Base-by-base conservation (phyloP, 2,329 filamentous ascomycete species). In the Septoria linicola region DNA sequence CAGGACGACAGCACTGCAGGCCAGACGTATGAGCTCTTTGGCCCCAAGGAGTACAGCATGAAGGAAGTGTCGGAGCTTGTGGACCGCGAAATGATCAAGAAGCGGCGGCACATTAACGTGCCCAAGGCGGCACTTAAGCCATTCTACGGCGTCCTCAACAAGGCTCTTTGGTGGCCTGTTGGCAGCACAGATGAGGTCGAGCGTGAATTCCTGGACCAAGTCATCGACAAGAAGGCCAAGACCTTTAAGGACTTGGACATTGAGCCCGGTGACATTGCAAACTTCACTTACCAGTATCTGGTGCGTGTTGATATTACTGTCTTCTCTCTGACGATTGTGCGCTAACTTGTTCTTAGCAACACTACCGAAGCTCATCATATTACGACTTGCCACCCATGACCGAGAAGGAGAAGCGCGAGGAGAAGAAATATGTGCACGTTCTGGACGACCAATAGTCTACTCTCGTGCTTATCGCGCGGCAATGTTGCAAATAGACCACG, bases 351-450 rank as follows among this genome's bases (percentile, higher is more conserved):
- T 36, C 61, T 60, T 63, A 92, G 88, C 87, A 95, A 87, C 87
- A 84, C 71, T 96, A 89, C 79, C 87, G 93, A 69, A 92, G 88
- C 73, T 82, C 87, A 51, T 82, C 84, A 65, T 93, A 85, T 81
- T 96, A 95, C 73, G 92, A 99, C 69, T 80, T 97, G 61, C 93
- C 93, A 43, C 92, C 93, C 41, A 85, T 92, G 66, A 96, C 92
- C 27, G 92, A 96, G 76, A 88, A 87, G 72, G 93, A 99, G 80
- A 93, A 85, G 80, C 80, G 82, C 65, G 91, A 97, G 72, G 91
- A 97, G 74, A 93, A 85, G 81, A 93, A 96, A 79, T 99, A 95
- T 72, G 76, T 97, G 71, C 93, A 99, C 72, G 91, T 99, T 55
- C 76, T 89, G 68, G 89, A 95, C 70, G 86, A 93, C 71, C 82